A percentile compares a stretch with the other conserved stretches of the same genome.
These are phyloP conservation scores for Periconia sp. DNA, from an alignment of 2,329 filamentous ascomycete species.

Conservation along the genomic window DNA sequence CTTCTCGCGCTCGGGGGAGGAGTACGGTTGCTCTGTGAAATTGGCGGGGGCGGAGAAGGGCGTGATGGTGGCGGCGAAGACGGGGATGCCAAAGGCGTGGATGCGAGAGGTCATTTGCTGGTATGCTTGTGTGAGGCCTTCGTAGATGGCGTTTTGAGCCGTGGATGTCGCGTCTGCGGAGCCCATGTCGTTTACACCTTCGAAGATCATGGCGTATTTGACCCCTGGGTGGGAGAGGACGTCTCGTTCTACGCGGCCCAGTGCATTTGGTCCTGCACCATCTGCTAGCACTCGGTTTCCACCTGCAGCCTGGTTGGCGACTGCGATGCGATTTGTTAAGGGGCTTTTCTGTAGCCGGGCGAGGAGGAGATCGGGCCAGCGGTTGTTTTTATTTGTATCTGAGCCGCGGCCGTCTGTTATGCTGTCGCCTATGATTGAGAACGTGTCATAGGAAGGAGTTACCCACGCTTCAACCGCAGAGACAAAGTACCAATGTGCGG, in stretches of 20 bases:
- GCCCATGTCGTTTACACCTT: constrained; percentile 70
- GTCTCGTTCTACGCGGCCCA: constrained; percentile 65
- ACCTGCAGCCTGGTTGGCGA: constrained; percentile 69
- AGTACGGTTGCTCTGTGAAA: constrained; percentile 59
- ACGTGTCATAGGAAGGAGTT: constrained; percentile 50
- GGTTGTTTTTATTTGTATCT: constrained; percentile 64
- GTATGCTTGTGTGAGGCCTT: constrained; percentile 63
- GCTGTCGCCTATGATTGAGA: constrained; percentile 66
- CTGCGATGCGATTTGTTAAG: constrained; percentile 55
- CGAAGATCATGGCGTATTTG: constrained; percentile 67
- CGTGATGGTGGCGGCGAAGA: constrained; percentile 71
- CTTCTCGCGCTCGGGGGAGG: constrained; percentile 59
- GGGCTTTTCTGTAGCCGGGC: constrained; percentile 53
- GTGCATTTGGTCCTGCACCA: constrained; percentile 65
- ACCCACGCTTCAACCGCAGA: constrained; percentile 63
- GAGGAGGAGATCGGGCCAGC: constrained; percentile 31
- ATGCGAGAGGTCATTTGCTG: constrained; percentile 63
- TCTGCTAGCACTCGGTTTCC: constrained; percentile 67
- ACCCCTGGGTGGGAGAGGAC: constrained; percentile 62
- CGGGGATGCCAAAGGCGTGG: constrained; percentile 60
- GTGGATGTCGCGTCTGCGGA: constrained; percentile 51
- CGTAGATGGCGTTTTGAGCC: constrained; percentile 56
- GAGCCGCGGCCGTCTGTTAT: constrained; percentile 68
- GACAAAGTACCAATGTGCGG: constrained; percentile 63
- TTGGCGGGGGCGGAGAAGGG: constrained; percentile 60